A percentile compares a stretch with the other conserved stretches of the same genome.
These are phyloP conservation scores for Chrysophaeum taylorii DNA, from an alignment of 352 stramenopile species.

Conservation along the genomic window DNA sequence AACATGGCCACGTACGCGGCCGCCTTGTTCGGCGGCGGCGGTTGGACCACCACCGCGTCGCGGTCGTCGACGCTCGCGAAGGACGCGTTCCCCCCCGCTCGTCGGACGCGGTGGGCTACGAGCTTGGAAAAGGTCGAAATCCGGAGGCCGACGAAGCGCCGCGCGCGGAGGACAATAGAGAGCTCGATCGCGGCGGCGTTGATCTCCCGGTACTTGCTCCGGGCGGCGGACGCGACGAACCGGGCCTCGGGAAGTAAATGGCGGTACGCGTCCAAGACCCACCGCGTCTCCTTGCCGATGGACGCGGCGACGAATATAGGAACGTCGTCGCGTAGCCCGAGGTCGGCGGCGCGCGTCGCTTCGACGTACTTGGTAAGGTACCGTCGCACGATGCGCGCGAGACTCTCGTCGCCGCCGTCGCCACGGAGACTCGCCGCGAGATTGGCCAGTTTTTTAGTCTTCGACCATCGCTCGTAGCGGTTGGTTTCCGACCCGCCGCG, in stretches of 20 bases:
- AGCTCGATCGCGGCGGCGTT: background rate
- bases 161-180: background rate
- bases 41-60: no score
- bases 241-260: background rate
- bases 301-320: background rate
- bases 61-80: no score
- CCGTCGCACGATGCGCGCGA: no score
- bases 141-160: background rate
- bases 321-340: background rate
- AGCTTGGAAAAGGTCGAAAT: background rate
- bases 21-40: no score
- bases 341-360: no score
- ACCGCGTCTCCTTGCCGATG: background rate
- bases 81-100: no score
- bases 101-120: background rate
- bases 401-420: no score
- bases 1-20: no score
- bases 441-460: no score
- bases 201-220: background rate
- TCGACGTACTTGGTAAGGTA: no score
- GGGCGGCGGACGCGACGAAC: background rate
- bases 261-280: background rate
- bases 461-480: no score
- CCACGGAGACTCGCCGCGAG: no score
- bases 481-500: background rate